Base-by-base conservation (phyloP, 495 filamentous ascomycete species). In the Penicillium goetzii region DNA sequence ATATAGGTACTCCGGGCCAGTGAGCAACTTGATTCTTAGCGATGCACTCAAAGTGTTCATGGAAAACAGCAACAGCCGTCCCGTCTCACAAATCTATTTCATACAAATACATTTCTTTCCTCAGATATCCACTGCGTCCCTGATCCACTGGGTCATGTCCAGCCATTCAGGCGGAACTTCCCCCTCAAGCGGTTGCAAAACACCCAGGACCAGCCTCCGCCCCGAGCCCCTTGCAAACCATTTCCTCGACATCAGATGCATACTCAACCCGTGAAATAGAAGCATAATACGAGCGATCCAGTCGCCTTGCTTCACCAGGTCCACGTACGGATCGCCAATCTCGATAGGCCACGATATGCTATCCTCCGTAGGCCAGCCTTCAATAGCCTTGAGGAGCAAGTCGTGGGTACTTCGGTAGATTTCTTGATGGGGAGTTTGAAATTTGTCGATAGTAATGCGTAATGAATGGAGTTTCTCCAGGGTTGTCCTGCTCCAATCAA, bases 151-250 rank as follows among this genome's bases (percentile, higher is more conserved):
- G 25, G 54, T 53, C 33, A 61, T 11, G 26, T 50, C 53, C 23
- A 32, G 11, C 51, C 56, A 64, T 28, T 64, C 62, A 14, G 47
- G 49, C 3, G 62, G 62, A 11, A 64, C 43, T n/a, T 33, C 21
- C 8, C 56, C 40, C 23, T 41, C 57, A 34, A 60, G 43, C 15
- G 58, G 51, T 33, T 53, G 49, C 33, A 64, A 36, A 34, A 64
- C 33, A 15, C 62, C 57, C 11, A 36, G 32, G 17, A 64, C 56
- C 23, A 64, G 45, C 34, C 62, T 26, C 25, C 51, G 53, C 26
- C 62, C 62, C 14, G 57, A 49, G 3, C 59, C 62, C 23, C 57
- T 50, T 34, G 62, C 62, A 17, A 60, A 64, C 62, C 62, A 64
- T 12, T 64, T 64, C 14, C 56, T 38, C 23, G 62, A 64, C 14